A percentile compares a stretch with the other conserved stretches of the same genome.
phyloP scores from a whole-genome alignment of 495 filamentous ascomycete species.

The Sabuloglossum arenarium region DNA sequence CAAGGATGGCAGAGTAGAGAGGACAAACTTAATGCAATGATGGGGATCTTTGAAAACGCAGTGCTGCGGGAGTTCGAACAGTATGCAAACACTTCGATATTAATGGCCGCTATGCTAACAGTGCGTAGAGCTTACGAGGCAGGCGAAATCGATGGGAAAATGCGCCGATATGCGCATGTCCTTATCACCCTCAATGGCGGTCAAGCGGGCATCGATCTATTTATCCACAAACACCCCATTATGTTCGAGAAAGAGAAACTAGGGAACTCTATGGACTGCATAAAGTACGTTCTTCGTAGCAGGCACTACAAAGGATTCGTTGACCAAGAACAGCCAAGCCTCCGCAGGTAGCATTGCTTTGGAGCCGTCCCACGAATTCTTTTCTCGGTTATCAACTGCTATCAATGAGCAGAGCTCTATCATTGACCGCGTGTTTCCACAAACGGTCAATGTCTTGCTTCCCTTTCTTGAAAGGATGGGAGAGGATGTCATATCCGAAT shows the following conservation, averaged over 20 bases:
- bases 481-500: conserved; percentile 71
- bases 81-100: conserved; percentile 12
- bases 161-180: conserved; percentile 77
- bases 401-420: conserved; percentile 70
- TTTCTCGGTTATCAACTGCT: conserved; percentile 44
- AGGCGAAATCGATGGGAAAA: conserved; percentile 73
- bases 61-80: conserved; percentile 78
- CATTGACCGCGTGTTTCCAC: conserved; percentile 71
- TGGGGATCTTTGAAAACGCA: conserved; percentile 73
- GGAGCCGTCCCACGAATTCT: conserved; percentile 63
- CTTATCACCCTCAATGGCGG: conserved; percentile 68
- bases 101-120: background rate
- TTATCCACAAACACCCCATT: conserved; percentile 71
- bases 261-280: conserved; percentile 63
- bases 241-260: conserved; percentile 50
- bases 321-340: conserved; percentile 11
- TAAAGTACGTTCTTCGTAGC: conserved; percentile 30
- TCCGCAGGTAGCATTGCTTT: conserved; percentile 39
- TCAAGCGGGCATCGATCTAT: conserved; percentile 53
- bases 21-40: conserved; percentile 49
- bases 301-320: background rate
- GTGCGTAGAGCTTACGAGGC: conserved; percentile 44
- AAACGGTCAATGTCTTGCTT: conserved; percentile 47
- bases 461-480: conserved; percentile 64
- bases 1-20: conserved; percentile 49